Conservation (phyloP, 1,284 basidiomycete genomes). For the Porogramme epimiltina region DNA sequence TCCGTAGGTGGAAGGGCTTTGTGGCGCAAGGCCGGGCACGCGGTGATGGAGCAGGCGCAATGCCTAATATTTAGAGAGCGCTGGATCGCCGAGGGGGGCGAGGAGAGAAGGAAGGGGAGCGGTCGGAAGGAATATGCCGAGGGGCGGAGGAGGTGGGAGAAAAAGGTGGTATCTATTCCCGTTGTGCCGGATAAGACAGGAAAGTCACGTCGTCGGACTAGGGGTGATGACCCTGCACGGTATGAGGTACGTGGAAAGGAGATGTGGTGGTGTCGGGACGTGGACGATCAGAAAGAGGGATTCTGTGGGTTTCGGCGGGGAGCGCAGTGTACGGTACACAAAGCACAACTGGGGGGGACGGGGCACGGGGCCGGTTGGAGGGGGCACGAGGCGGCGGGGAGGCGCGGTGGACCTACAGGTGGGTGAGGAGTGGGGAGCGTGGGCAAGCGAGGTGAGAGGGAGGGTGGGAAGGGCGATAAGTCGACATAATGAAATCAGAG, state of each 20-base stretch:
- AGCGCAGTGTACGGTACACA: background rate
- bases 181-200: conserved; percentile 17
- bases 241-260: conserved; percentile 20
- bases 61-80: conserved; percentile 8
- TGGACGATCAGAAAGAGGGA: conserved; percentile 19
- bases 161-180: conserved; percentile 13
- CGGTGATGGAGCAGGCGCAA: conserved; percentile 16
- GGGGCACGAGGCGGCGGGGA: conserved; percentile 9
- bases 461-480: conserved; percentile 7
- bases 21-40: conserved; percentile 21
- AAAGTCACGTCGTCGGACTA: conserved; percentile 14
- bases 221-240: conserved; percentile 20
- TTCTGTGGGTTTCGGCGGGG: background rate
- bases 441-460: no score
- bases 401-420: conserved; percentile 22
- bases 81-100: background rate
- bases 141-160: conserved; percentile 13
- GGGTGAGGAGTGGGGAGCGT: no score
- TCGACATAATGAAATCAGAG: conserved; percentile 25
- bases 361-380: conserved; percentile 8
- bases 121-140: conserved; percentile 16
- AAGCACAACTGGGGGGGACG: background rate
- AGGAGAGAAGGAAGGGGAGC: background rate
- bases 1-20: conserved; percentile 10
- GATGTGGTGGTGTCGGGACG: conserved; percentile 6